Percentiles rank a stretch among this genome's conserved stretches.
phyloP scores from a whole-genome alignment of 208 protist genomes.

The Leishmania amazonensis region DNA sequence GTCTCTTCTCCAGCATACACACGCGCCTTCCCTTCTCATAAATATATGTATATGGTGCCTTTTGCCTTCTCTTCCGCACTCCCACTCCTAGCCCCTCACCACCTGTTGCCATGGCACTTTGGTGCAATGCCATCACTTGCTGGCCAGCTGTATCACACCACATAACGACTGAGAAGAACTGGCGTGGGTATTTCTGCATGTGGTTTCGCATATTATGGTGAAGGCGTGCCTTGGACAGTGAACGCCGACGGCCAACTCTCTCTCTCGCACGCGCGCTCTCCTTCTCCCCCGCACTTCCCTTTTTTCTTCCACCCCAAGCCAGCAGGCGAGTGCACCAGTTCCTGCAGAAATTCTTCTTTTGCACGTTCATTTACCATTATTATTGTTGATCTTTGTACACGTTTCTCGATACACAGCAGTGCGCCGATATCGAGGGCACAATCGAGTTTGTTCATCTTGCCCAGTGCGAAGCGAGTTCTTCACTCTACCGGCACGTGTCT shows the following conservation, averaged over 20 bases:
- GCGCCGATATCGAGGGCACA: background rate
- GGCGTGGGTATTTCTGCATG: slow-evolving; percentile 1
- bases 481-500: background rate
- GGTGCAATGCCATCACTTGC: background rate
- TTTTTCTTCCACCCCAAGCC: background rate
- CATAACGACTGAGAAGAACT: background rate
- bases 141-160: background rate
- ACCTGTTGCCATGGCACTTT: background rate
- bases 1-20: background rate
- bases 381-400: background rate
- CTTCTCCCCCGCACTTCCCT: background rate
- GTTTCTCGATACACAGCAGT: background rate
- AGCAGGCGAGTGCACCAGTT: background rate
- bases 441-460: background rate
- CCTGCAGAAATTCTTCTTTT: background rate
- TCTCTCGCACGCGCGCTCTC: background rate
- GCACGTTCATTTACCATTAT: background rate
- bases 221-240: background rate
- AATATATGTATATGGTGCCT: background rate
- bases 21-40: background rate
- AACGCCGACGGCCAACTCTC: background rate
- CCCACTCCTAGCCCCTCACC: background rate
- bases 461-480: background rate
- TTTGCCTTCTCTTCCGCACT: background rate
- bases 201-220: slow-evolving; percentile 5